Conservation (phyloP, 2,329 filamentous ascomycete species). For the Neonectria hederae region DNA sequence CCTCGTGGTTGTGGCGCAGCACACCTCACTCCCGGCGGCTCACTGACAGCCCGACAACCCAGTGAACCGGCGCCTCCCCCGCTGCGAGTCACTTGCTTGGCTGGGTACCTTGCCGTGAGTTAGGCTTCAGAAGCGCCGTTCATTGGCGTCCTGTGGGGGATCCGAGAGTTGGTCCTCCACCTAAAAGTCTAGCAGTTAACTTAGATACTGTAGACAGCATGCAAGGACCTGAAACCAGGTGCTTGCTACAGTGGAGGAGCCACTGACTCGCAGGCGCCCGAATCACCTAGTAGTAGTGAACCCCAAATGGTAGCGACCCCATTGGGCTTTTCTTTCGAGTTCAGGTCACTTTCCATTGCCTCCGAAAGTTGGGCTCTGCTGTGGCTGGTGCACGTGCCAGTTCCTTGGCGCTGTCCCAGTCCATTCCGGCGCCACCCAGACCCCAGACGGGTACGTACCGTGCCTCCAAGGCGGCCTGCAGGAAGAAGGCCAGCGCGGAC, state of each 20-base stretch:
- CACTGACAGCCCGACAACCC: neutral
- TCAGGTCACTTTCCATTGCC: too few relatives aligned
- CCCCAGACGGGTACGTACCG: neutral
- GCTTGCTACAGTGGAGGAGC: neutral
- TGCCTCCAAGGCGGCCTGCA: neutral
- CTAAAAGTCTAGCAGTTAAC: neutral
- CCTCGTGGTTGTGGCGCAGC: conserved; percentile 27
- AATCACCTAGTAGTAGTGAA: neutral
- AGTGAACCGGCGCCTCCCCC: neutral
- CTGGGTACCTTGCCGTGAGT: too few relatives aligned
- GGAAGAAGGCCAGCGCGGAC: neutral
- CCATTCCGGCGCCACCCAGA: neutral
- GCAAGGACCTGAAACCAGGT: too few relatives aligned
- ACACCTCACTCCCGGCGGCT: neutral
- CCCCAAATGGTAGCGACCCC: neutral
- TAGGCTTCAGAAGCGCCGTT: neutral
- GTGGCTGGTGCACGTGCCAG: neutral
- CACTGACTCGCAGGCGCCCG: neutral
- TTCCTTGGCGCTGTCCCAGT: neutral
- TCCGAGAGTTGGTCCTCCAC: neutral
- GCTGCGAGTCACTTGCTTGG: neutral
- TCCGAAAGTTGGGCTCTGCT: neutral
- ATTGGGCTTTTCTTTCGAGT: neutral
- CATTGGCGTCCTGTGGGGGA: neutral
- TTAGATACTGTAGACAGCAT: too few relatives aligned